Conservation (phyloP, 768 basidiomycete genomes). For the Pilatotrama ljubarskyi region DNA sequence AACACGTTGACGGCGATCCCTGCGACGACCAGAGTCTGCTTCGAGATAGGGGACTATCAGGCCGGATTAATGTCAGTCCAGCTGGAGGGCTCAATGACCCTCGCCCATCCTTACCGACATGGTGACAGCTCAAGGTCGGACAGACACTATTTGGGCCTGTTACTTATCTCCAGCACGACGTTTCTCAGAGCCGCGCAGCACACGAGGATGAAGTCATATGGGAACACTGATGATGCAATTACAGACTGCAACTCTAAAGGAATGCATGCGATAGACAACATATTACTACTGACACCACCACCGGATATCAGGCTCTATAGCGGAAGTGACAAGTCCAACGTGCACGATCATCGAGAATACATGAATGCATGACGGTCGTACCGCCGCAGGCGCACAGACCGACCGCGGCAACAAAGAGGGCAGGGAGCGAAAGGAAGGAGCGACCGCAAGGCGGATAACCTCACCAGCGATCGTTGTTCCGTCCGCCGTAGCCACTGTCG, state of each 20-base stretch:
- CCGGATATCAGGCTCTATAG: conserved; percentile 8
- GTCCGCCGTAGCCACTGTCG: conserved; percentile 24
- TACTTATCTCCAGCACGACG: neutral
- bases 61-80: conserved; percentile 19
- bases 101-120: neutral
- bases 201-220: neutral
- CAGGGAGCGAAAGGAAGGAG: neutral
- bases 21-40: conserved; percentile 27
- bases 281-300: conserved; percentile 12
- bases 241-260: conserved; percentile 20
- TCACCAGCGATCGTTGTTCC: conserved; percentile 36
- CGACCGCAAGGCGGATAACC: neutral
- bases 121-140: neutral
- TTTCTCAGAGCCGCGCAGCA: neutral
- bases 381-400: neutral
- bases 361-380: neutral
- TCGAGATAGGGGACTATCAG: conserved; percentile 4
- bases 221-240: conserved; percentile 7
- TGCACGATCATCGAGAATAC: neutral
- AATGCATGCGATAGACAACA: conserved; percentile 19
- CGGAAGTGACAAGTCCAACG: conserved; percentile 7
- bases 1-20: conserved; percentile 32
- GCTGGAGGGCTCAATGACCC: conserved; percentile 5
- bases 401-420: neutral
- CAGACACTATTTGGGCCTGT: too few species aligned